Percentiles rank a stretch among this genome's conserved stretches.
These are phyloP conservation scores for Penicillium salamii DNA, from an alignment of 495 filamentous ascomycete species.

Conservation along the genomic window DNA sequence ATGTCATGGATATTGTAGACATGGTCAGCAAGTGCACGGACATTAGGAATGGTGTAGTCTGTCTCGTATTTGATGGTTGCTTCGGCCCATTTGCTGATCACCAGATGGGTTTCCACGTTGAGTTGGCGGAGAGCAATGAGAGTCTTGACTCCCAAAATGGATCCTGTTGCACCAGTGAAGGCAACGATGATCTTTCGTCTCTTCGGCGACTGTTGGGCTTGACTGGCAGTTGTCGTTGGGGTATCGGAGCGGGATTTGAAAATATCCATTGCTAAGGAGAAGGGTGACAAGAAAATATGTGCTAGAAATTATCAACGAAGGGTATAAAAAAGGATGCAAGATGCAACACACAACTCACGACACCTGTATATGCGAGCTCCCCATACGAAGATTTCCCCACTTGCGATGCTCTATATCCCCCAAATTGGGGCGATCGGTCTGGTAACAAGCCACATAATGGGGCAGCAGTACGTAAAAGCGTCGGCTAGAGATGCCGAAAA, in stretches of 20 bases:
- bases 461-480: too few relatives aligned
- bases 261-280: not conserved
- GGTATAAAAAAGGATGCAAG: too few relatives aligned
- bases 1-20: conserved; percentile 35
- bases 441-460: too few relatives aligned
- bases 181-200: conserved; percentile 37
- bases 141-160: conserved; percentile 34
- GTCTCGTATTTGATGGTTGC: conserved; percentile 43
- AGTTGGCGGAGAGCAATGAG: conserved; percentile 35
- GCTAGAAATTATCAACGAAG: too few relatives aligned
- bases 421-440: not conserved
- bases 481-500: too few relatives aligned
- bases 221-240: not conserved
- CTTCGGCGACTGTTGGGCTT: not conserved
- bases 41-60: conserved; percentile 29
- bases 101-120: conserved; percentile 39
- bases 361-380: not conserved
- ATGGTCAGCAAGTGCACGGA: conserved; percentile 37
- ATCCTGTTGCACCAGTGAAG: conserved; percentile 42
- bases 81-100: conserved; percentile 43
- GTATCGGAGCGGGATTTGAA: not conserved
- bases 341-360: too few relatives aligned
- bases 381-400: not conserved
- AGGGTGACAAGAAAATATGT: too few relatives aligned
- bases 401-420: not conserved